Evolutionary conservation across 73 alveolate genomes (phyloP), one percentile per base, ranked within the genome.

Genomic region (Tetrahymena borealis): DNA sequence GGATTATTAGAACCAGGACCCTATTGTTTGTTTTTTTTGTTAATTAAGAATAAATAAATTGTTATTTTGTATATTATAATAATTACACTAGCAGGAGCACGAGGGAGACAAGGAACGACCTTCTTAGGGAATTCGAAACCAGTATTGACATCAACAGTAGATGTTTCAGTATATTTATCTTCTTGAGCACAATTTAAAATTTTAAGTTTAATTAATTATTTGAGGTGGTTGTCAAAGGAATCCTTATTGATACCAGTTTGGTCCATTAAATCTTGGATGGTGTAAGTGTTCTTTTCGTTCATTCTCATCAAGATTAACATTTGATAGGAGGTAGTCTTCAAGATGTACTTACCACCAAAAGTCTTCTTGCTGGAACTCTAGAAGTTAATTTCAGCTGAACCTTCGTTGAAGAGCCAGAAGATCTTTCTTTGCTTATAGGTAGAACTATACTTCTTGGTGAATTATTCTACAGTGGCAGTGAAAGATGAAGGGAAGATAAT

Each of bases 51-150:
- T 6, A 60, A 6, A 60, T 20, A 41, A 18, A 41, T 41, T 4
- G 78, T 18, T 18, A 41, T 10, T 4, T 41, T 41, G 7, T 18
- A 41, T 18, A 41, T 7, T 41, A 12, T 7, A 60, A 24, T 15
- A 60, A 60, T 60, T 60, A 60, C 85, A 60, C 37, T 1, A n/a
- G 85, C 28, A n/a, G 85, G 85, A 60, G 85, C 85, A 60, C 85
- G 85, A 60, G 85, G 85, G 85, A 60, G 85, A 60, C 85, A 60
- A 15, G 85, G 85, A 60, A 60, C 85, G 85, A 60, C 85, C 35
- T 60, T 60, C 85, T 60, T 60, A 16, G 85, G 85, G 85, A 60
- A 60, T 24, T 60, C 85, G 10, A 60, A 60, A 24, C 28, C n/a
- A 35, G 85, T 35, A 15, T 60, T 60, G 9, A 60, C 85, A 6